Evolutionary conservation across 345 rosid genomes (phyloP).

Genomic region (Reutealis trisperma): DNA sequence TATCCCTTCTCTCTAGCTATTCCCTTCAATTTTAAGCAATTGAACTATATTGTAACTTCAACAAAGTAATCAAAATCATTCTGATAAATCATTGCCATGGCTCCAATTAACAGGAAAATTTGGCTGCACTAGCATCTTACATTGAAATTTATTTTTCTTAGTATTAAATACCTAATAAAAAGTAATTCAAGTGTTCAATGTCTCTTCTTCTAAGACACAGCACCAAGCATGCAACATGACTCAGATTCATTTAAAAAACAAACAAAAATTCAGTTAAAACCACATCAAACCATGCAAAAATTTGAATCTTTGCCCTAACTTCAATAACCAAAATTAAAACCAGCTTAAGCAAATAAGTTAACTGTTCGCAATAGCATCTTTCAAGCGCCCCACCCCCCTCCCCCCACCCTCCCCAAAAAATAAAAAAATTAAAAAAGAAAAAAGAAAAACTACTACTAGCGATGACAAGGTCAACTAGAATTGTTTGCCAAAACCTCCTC

Average conservation of each 20-base stretch:
- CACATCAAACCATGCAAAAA: background rate
- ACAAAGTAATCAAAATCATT: no score
- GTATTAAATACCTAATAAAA: background rate
- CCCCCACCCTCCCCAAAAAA: no score
- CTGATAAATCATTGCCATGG: no score
- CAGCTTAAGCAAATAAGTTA: background rate
- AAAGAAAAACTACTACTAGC: background rate
- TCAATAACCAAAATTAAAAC: background rate
- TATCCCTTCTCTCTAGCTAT: no score
- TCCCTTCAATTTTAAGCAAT: no score
- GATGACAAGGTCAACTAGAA: background rate
- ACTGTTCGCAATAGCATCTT: background rate
- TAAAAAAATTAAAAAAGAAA: no score
- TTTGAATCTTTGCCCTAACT: background rate
- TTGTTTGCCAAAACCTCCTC: no score
- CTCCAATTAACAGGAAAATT: no score
- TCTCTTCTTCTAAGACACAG: background rate
- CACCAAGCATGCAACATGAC: background rate
- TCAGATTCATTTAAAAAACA: background rate
- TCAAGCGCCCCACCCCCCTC: no score
- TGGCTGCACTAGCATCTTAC: no score
- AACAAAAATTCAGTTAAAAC: background rate
- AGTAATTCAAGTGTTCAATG: background rate
- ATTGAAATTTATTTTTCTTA: background rate
- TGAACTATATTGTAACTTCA: no score